A percentile compares a stretch with the other conserved stretches of the same genome.
These are phyloP conservation scores for Saccharomyces hybrid DNA, from an alignment of 1,139 yeast genomes.

Conservation along the genomic window DNA sequence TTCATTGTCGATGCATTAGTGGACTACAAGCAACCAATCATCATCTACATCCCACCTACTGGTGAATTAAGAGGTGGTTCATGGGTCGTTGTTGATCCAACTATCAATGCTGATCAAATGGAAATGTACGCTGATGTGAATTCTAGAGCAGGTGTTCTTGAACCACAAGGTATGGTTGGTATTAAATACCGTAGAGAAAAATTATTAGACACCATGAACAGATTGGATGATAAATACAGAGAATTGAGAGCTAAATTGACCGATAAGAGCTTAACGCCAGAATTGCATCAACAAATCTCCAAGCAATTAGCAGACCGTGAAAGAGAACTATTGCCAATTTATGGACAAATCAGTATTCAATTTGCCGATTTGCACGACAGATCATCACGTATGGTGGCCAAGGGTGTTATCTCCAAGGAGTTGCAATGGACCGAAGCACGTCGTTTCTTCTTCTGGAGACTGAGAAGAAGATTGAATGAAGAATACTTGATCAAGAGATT, in stretches of 20 bases:
- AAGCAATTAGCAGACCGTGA: slow-evolving; percentile 73
- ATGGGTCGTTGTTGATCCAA: slow-evolving; percentile 99
- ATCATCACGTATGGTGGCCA: slow-evolving; percentile 94
- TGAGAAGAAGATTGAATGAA: slow-evolving; percentile 91
- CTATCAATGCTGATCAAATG: slow-evolving; percentile 94
- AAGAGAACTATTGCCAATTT: slow-evolving; percentile 71
- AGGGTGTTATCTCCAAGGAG: slow-evolving; percentile 82
- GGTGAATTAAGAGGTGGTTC: slow-evolving; percentile 99
- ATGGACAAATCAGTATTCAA: slow-evolving; percentile 87
- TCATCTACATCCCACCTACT: slow-evolving; percentile 93
- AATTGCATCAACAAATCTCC: slow-evolving; percentile 58
- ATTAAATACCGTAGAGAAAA: slow-evolving; percentile 94
- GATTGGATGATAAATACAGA: slow-evolving; percentile 73
- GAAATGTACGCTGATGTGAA: slow-evolving; percentile 98
- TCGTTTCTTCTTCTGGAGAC: slow-evolving; percentile 97
- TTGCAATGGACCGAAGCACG: slow-evolving; percentile 82
- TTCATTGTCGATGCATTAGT: slow-evolving; percentile 95
- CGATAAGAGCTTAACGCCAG: slow-evolving; percentile 48
- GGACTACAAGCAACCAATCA: slow-evolving; percentile 91
- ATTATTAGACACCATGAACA: slow-evolving; percentile 77
- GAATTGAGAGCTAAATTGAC: slow-evolving; percentile 54
- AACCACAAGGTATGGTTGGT: slow-evolving; percentile 99
- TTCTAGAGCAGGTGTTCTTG: slow-evolving; percentile 94
- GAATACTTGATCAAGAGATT: slow-evolving; percentile 76
- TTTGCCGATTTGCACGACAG: slow-evolving; percentile 97